Percentiles rank a stretch among this genome's conserved stretches.
Conservation (phyloP, 441 rosid genomes). For the Croton laevigatus region DNA sequence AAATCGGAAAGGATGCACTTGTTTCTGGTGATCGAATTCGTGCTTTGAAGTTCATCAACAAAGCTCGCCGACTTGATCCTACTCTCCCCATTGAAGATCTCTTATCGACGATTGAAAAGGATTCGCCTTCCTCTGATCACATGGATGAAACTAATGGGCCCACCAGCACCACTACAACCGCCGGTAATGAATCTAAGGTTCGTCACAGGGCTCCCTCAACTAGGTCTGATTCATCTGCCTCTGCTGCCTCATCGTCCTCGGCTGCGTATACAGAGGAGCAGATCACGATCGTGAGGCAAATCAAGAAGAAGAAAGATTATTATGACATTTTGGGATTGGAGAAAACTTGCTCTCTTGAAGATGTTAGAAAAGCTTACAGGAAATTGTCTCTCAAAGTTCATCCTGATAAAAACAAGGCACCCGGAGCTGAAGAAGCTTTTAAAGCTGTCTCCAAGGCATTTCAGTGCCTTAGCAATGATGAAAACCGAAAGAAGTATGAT, state of each 20-base stretch:
- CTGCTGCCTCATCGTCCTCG: slow-evolving; percentile 37
- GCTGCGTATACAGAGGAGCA: slow-evolving; percentile 69
- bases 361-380: slow-evolving; percentile 75
- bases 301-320: slow-evolving; percentile 78
- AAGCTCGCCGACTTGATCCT: slow-evolving; percentile 94
- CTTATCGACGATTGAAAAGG: slow-evolving; percentile 37
- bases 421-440: slow-evolving; percentile 91
- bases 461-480: slow-evolving; percentile 79
- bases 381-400: slow-evolving; percentile 87
- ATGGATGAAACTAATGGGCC: slow-evolving; percentile 28
- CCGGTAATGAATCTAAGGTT: slow-evolving; percentile 28
- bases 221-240: slow-evolving; percentile 36
- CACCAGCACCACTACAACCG: slow-evolving; percentile 11
- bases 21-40: slow-evolving; percentile 69
- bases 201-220: slow-evolving; percentile 51
- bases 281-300: slow-evolving; percentile 59
- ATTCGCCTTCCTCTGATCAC: slow-evolving; percentile 20
- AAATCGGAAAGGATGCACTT: slow-evolving; percentile 69
- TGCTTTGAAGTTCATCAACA: slow-evolving; percentile 67
- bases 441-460: slow-evolving; percentile 87
- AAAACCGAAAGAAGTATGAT: slow-evolving; percentile 64
- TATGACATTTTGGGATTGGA: slow-evolving; percentile 76
- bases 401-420: slow-evolving; percentile 94
- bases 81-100: slow-evolving; percentile 58
- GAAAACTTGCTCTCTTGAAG: slow-evolving; percentile 62